Percentiles rank a stretch among this genome's conserved stretches.
phyloP scores from a whole-genome alignment of 495 filamentous ascomycete species.

The Penicillium tannophilum region DNA sequence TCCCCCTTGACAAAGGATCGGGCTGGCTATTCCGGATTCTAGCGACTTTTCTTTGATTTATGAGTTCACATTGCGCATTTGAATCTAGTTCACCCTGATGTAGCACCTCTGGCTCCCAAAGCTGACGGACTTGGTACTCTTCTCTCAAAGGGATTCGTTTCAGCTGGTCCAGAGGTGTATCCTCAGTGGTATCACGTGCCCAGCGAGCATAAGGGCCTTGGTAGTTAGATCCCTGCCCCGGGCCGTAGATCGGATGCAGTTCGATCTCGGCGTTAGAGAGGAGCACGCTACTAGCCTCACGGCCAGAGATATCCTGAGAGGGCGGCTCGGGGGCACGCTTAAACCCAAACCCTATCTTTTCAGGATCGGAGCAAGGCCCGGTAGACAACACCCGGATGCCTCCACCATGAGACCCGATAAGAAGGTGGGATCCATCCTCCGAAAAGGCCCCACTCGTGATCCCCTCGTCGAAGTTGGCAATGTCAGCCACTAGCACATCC shows the following conservation, averaged over 20 bases:
- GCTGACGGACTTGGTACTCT: slow-evolving; percentile 31
- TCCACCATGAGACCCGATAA: slow-evolving; percentile 77
- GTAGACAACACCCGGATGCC: slow-evolving; percentile 67
- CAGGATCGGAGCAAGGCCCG: slow-evolving; percentile 30
- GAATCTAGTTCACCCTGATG: neutral
- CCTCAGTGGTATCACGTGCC: slow-evolving; percentile 28
- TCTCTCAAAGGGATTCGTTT: slow-evolving; percentile 12
- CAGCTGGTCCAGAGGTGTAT: neutral
- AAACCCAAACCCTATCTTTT: slow-evolving; percentile 23
- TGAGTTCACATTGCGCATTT: neutral
- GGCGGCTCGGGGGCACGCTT: slow-evolving; percentile 21
- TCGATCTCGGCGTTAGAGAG: slow-evolving; percentile 40
- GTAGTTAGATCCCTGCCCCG: slow-evolving; percentile 48
- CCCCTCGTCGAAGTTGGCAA: slow-evolving; percentile 49
- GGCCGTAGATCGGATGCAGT: slow-evolving; percentile 44
- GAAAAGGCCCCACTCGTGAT: slow-evolving; percentile 70
- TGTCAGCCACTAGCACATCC: slow-evolving; percentile 64
- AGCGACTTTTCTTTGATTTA: slow-evolving; percentile 1
- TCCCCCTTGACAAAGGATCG: neutral
- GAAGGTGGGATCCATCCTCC: slow-evolving; percentile 66
- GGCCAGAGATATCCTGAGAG: slow-evolving; percentile 25
- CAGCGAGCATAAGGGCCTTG: slow-evolving; percentile 47
- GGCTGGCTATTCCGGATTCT: slow-evolving; percentile 28
- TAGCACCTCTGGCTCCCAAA: slow-evolving; percentile 20
- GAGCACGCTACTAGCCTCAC: slow-evolving; percentile 28